phyloP scores from a whole-genome alignment of 352 stramenopile species.

The Globisporangium radiosum region DNA sequence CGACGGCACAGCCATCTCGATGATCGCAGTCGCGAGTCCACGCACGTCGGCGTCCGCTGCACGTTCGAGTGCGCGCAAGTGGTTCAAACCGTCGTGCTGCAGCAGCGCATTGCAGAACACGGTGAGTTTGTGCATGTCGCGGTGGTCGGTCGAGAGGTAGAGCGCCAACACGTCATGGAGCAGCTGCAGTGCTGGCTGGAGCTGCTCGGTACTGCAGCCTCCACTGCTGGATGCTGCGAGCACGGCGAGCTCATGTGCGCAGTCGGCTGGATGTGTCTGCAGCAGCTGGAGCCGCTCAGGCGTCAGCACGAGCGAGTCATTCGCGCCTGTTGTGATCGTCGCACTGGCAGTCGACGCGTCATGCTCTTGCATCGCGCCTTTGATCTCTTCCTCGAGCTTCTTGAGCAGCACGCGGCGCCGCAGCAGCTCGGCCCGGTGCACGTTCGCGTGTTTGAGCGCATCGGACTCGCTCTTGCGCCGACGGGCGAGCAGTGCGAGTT shows the following conservation, averaged over 20 bases:
- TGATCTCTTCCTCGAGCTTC: conserved; percentile 71
- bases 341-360: conserved; percentile 5
- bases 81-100: conserved; percentile 63
- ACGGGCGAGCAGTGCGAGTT: conserved; percentile 25
- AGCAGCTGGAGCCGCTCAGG: conserved; percentile 33
- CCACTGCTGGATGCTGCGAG: conserved; percentile 12
- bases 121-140: conserved; percentile 75
- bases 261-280: conserved; percentile 55
- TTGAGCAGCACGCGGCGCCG: conserved; percentile 52
- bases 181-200: conserved; percentile 49
- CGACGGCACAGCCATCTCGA: conserved; percentile 73
- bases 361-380: conserved; percentile 53
- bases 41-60: conserved; percentile 47
- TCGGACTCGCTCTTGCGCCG: conserved; percentile 71
- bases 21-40: conserved; percentile 59
- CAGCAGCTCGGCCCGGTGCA: conserved; percentile 56
- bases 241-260: conserved; percentile 43
- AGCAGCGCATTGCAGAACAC: conserved; percentile 81
- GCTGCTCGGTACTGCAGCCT: neutral
- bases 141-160: conserved; percentile 60
- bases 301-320: conserved; percentile 23
- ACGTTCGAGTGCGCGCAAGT: conserved; percentile 49
- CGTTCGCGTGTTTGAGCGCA: conserved; percentile 39
- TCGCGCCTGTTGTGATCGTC: conserved; percentile 24
- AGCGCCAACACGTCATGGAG: conserved; percentile 67